Conservation (phyloP, 169 alveolate genomes). For the Eimeria sp. region DNA sequence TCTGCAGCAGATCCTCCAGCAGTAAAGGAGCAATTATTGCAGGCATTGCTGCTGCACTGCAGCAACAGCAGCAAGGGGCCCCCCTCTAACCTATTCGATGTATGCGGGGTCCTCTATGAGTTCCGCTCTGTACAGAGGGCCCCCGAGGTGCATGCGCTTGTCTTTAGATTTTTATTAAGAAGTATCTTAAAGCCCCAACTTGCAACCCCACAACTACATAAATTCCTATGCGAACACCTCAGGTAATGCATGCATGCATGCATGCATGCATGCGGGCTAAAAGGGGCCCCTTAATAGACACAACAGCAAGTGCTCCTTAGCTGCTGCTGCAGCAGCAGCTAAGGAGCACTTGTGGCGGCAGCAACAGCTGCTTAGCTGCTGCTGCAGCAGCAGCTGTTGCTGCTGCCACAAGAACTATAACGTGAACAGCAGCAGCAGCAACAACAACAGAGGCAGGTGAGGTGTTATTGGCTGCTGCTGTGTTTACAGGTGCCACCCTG, state of each 20-base stretch:
- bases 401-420: background rate
- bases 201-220: constrained; percentile 34
- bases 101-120: constrained; percentile 66
- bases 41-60: constrained; percentile 59
- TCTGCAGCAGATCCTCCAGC: constrained; percentile 49
- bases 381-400: background rate
- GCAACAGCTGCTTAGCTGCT: background rate
- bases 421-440: background rate
- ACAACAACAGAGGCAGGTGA: background rate
- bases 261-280: background rate
- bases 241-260: constrained; percentile 9
- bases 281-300: background rate
- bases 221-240: constrained; percentile 72
- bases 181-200: constrained; percentile 28
- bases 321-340: background rate
- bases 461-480: background rate
- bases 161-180: constrained; percentile 47
- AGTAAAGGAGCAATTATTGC: constrained; percentile 69
- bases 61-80: constrained; percentile 44
- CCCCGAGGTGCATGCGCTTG: constrained; percentile 66
- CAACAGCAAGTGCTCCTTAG: background rate
- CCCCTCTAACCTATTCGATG: constrained; percentile 62
- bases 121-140: constrained; percentile 24
- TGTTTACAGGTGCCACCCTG: constrained; percentile 31
- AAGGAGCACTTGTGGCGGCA: no score